Evolutionary conservation across 2,329 filamentous ascomycete genomes (phyloP).

Genomic region (Cryphonectria nitschkei): DNA sequence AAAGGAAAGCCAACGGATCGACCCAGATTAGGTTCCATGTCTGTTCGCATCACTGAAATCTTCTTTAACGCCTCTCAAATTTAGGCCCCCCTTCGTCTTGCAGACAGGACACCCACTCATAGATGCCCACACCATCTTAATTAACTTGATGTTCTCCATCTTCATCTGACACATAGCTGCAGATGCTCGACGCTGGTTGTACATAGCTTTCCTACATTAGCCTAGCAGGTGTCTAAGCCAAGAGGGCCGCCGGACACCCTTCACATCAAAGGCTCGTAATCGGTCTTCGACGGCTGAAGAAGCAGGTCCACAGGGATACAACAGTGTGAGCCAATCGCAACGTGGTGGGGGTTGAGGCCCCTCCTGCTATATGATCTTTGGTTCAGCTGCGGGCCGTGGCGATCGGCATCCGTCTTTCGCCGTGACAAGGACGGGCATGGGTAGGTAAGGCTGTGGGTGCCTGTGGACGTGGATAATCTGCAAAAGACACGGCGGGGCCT

Average conservation of each 20-base stretch:
- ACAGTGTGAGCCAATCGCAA: conserved; percentile 9
- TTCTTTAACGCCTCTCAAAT: neutral
- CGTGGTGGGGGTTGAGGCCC: neutral
- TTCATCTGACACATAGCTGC: neutral
- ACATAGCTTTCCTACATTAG: conserved; percentile 6
- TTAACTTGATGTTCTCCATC: neutral
- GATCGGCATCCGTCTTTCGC: neutral
- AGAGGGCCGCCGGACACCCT: neutral
- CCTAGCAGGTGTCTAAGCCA: neutral
- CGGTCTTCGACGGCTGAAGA: neutral
- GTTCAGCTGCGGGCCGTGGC: neutral
- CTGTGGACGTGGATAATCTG: neutral
- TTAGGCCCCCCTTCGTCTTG: neutral
- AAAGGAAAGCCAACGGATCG: neutral
- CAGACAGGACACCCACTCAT: neutral
- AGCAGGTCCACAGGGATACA: neutral
- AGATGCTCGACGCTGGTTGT: neutral
- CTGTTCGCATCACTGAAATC: neutral
- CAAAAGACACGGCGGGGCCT: neutral
- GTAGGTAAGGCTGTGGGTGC: neutral
- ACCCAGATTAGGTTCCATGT: neutral
- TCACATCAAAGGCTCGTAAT: neutral
- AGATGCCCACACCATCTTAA: neutral
- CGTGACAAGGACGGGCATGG: neutral
- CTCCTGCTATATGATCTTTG: neutral